A percentile compares a stretch with the other conserved stretches of the same genome.
Evolutionary conservation across 139 green algal species (phyloP).

Genomic region (Coelastrella sp.): DNA sequence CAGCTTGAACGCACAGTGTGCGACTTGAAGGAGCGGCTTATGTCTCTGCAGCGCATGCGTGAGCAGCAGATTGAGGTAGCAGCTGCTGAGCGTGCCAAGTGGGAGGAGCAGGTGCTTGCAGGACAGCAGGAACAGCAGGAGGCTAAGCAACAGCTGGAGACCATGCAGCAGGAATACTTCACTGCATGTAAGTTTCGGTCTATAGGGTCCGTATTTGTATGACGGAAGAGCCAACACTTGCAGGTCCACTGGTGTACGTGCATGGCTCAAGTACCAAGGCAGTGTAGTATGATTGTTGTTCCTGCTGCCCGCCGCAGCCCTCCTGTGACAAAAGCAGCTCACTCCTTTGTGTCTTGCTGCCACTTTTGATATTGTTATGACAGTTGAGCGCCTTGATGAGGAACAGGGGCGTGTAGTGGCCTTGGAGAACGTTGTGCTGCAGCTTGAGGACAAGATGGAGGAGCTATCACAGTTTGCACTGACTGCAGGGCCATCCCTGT

Average conservation of each 20-base stretch:
- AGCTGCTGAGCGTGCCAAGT: not conserved
- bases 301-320: too few relatives aligned
- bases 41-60: constrained; percentile 1
- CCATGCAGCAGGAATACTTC: constrained; percentile 42
- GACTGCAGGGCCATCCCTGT: not conserved
- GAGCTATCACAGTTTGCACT: constrained; percentile 28
- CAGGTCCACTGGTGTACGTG: too few relatives aligned
- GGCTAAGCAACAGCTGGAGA: not conserved
- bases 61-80: constrained; percentile 17
- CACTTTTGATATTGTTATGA: not conserved
- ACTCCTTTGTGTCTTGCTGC: not conserved
- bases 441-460: constrained; percentile 1
- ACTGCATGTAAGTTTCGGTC: constrained; percentile 42
- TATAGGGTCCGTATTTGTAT: too few relatives aligned
- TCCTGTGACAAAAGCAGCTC: not conserved
- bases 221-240: too few relatives aligned
- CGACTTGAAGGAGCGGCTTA: constrained; percentile 14
- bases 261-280: too few relatives aligned
- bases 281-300: too few relatives aligned
- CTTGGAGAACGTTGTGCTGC: constrained; percentile 14
- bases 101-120: constrained; percentile 7
- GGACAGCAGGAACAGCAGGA: constrained; percentile 8
- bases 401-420: constrained; percentile 13
- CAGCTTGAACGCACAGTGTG: not conserved
- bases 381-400: constrained; percentile 25